phyloP scores from a whole-genome alignment of 2,329 filamentous ascomycete species.

The Dothistroma septosporum region DNA sequence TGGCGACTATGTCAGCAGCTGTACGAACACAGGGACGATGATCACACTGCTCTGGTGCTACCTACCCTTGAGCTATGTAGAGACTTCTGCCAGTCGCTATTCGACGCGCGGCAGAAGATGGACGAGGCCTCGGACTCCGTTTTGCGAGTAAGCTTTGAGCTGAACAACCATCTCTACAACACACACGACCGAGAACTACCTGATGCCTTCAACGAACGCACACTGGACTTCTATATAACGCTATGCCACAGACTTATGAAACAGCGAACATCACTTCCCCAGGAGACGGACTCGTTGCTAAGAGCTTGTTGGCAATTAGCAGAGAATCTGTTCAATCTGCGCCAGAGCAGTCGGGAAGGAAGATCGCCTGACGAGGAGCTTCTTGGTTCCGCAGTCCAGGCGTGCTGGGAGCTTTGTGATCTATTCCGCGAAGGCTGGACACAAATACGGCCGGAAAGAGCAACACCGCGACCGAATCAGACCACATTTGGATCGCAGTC shows the following conservation, averaged over 20 bases:
- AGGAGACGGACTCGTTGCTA: slow-evolving; percentile 79
- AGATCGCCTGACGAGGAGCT: slow-evolving; percentile 75
- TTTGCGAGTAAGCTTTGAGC: slow-evolving; percentile 84
- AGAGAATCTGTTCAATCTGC: slow-evolving; percentile 87
- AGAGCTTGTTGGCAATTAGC: slow-evolving; percentile 85
- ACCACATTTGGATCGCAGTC: slow-evolving; percentile 58
- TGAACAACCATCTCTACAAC: slow-evolving; percentile 93
- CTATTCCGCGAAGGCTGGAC: slow-evolving; percentile 91
- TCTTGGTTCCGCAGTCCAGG: slow-evolving; percentile 80
- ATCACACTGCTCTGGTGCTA: slow-evolving; percentile 62
- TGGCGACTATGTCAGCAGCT: slow-evolving; percentile 89
- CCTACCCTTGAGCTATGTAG: slow-evolving; percentile 81
- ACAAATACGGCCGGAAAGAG: slow-evolving; percentile 77
- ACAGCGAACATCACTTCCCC: slow-evolving; percentile 70
- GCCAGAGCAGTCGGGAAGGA: slow-evolving; percentile 73
- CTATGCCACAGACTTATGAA: slow-evolving; percentile 96
- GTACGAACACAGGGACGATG: slow-evolving; percentile 74
- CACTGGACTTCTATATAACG: slow-evolving; percentile 90
- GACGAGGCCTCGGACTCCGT: slow-evolving; percentile 82
- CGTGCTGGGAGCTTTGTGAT: slow-evolving; percentile 92
- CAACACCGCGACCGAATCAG: slow-evolving; percentile 78
- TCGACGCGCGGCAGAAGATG: slow-evolving; percentile 74
- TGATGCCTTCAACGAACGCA: slow-evolving; percentile 81
- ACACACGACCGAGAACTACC: slow-evolving; percentile 81
- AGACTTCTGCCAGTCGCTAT: slow-evolving; percentile 87